Conservation (phyloP, 371 early-diverging fungal genomes). For the Rhizopus delemar region DNA sequence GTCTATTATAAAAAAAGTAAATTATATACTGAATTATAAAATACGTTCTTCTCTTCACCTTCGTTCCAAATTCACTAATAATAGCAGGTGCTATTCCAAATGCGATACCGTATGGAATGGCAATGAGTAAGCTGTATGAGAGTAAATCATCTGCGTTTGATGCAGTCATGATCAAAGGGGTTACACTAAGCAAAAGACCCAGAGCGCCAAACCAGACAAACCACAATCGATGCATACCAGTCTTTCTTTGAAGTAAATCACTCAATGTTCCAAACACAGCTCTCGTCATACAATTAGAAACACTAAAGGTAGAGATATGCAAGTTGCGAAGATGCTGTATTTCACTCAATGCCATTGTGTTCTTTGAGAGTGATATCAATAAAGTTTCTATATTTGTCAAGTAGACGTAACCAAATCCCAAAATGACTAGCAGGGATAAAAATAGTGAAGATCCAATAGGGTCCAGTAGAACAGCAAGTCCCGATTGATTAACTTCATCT, state of each 20-base stretch:
- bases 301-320: slow-evolving; percentile 47
- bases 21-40: neutral
- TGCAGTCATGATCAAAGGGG: slow-evolving; percentile 15
- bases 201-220: slow-evolving; percentile 33
- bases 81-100: slow-evolving; percentile 43
- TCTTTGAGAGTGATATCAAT: slow-evolving; percentile 26
- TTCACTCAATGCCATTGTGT: slow-evolving; percentile 2
- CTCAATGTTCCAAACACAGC: slow-evolving; percentile 44
- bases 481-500: slow-evolving; percentile 16
- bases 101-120: slow-evolving; percentile 32
- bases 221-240: slow-evolving; percentile 46
- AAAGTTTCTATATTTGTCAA: slow-evolving; percentile 43
- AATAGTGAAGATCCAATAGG: slow-evolving; percentile 42
- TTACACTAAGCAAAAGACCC: slow-evolving; percentile 12
- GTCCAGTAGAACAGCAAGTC: slow-evolving; percentile 34
- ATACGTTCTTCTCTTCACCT: slow-evolving; percentile 12
- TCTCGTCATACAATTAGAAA: slow-evolving; percentile 50
- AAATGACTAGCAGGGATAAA: slow-evolving; percentile 29
- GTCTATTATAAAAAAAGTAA: slow-evolving; percentile 19
- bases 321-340: slow-evolving; percentile 42
- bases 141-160: slow-evolving; percentile 19
- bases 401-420: slow-evolving; percentile 50
- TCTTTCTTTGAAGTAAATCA: slow-evolving; percentile 42
- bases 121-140: slow-evolving; percentile 29
- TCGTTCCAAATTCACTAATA: slow-evolving; percentile 37